phyloP scores from a whole-genome alignment of 257 asterid genomes.

The Salvia miltiorrhiza region DNA sequence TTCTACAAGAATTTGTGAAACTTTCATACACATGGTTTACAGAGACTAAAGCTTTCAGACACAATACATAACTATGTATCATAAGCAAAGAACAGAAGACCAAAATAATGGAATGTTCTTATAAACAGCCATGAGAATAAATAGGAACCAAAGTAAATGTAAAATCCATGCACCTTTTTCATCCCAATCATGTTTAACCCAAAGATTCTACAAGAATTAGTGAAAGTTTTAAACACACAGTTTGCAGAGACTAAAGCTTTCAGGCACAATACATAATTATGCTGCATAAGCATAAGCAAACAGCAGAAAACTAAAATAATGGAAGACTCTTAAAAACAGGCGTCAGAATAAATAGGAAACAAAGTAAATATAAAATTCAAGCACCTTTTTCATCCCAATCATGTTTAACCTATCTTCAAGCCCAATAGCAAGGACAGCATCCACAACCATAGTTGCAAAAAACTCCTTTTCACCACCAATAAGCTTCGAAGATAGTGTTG shows the following conservation, averaged over 20 bases:
- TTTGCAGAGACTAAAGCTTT: background rate
- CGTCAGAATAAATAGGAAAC: background rate
- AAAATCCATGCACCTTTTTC: no score
- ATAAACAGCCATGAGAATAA: slow-evolving; percentile 9
- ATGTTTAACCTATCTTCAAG: slow-evolving; percentile 84
- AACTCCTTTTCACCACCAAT: slow-evolving; percentile 99
- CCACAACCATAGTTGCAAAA: slow-evolving; percentile 94
- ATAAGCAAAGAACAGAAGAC: slow-evolving; percentile 6
- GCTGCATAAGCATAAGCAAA: slow-evolving; percentile 4
- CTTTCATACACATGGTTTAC: background rate
- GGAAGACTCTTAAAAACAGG: slow-evolving; percentile 7
- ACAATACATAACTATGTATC: background rate
- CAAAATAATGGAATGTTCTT: background rate
- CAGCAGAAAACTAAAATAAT: background rate
- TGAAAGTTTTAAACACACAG: background rate
- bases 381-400: slow-evolving; percentile 97
- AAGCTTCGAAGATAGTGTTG: slow-evolving; percentile 95
- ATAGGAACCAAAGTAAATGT: no score
- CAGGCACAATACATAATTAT: background rate
- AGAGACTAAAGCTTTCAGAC: background rate
- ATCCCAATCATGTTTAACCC: no score
- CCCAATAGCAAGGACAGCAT: slow-evolving; percentile 90
- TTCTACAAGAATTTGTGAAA: background rate
- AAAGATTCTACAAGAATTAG: background rate
- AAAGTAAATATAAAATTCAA: background rate